Evolutionary conservation across 2,329 filamentous ascomycete genomes (phyloP).

Genomic region (Emmonsia crescens): DNA sequence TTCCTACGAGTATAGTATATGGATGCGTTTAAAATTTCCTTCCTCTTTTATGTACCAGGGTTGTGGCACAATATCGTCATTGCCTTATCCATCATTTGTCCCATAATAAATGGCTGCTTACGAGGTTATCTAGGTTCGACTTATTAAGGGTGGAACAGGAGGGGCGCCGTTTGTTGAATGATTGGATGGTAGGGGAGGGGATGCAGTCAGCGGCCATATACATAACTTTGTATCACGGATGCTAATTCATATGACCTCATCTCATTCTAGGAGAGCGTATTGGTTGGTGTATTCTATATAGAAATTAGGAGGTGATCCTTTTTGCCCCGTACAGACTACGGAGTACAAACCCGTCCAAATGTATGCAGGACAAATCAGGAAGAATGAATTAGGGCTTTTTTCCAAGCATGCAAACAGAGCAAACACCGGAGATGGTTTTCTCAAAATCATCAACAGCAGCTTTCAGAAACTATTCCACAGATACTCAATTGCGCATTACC

Average conservation of each 20-base stretch:
- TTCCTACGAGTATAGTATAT: background rate
- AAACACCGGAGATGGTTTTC: background rate
- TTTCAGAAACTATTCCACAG: background rate
- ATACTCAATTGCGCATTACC: background rate
- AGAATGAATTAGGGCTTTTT: background rate
- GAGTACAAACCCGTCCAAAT: background rate
- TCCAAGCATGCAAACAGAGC: background rate
- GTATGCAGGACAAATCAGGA: too few species aligned
- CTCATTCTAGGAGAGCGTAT: background rate
- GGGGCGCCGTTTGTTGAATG: background rate
- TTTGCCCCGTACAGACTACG: too few species aligned
- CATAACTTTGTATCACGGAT: background rate
- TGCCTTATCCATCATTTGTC: background rate
- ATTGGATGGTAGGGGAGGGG: background rate
- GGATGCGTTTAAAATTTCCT: background rate
- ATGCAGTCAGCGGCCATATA: too few species aligned
- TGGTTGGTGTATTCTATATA: background rate
- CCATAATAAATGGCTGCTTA: background rate
- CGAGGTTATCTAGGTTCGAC: background rate
- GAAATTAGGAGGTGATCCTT: too few species aligned
- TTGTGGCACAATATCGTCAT: background rate
- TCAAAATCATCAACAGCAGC: background rate
- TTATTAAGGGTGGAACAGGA: background rate
- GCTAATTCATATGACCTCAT: background rate
- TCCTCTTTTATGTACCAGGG: background rate